Evolutionary conservation across 2,329 filamentous ascomycete species (phyloP).

Genomic region (Lasiodiplodia hormozganensis): DNA sequence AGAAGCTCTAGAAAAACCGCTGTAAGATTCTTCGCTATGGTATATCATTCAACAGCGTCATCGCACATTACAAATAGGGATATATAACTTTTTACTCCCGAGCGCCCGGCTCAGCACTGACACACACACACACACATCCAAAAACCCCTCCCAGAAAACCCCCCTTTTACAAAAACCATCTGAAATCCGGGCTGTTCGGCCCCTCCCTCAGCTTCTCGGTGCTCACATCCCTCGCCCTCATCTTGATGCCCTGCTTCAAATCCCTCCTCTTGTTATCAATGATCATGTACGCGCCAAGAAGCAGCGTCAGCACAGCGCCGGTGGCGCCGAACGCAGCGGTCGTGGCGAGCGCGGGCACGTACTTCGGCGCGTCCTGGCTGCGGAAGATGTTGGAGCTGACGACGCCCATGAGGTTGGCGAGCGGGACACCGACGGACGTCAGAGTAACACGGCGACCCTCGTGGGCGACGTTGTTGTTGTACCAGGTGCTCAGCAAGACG

Average conservation of each 20-base stretch:
- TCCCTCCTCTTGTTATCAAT: constrained; percentile 70
- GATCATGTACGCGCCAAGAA: constrained; percentile 69
- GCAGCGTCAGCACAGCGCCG: constrained; percentile 62
- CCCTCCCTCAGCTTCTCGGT: constrained; percentile 55
- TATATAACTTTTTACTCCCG: not conserved
- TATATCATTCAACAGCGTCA: too few relatives aligned
- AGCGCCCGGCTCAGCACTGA: not conserved
- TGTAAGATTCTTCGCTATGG: too few relatives aligned
- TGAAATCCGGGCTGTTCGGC: constrained; percentile 51
- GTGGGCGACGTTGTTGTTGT: constrained; percentile 83
- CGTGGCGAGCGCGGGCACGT: constrained; percentile 69
- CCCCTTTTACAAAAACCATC: constrained; percentile 46
- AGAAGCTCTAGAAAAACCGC: too few relatives aligned
- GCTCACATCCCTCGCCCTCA: constrained; percentile 58
- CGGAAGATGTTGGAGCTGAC: constrained; percentile 63
- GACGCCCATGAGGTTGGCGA: constrained; percentile 79
- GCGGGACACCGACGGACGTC: constrained; percentile 74
- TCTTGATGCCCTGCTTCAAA: constrained; percentile 59
- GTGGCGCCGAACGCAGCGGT: constrained; percentile 69
- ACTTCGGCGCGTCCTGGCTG: constrained; percentile 43
- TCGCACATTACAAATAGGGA: too few relatives aligned
- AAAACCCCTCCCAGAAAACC: not conserved
- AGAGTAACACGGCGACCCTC: constrained; percentile 74
- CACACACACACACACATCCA: not conserved
- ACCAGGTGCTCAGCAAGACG: constrained; percentile 73